Percentiles rank a stretch among this genome's conserved stretches.
Evolutionary conservation across 495 filamentous ascomycete genomes (phyloP).

Genomic region (Penicillium bovifimosum): DNA sequence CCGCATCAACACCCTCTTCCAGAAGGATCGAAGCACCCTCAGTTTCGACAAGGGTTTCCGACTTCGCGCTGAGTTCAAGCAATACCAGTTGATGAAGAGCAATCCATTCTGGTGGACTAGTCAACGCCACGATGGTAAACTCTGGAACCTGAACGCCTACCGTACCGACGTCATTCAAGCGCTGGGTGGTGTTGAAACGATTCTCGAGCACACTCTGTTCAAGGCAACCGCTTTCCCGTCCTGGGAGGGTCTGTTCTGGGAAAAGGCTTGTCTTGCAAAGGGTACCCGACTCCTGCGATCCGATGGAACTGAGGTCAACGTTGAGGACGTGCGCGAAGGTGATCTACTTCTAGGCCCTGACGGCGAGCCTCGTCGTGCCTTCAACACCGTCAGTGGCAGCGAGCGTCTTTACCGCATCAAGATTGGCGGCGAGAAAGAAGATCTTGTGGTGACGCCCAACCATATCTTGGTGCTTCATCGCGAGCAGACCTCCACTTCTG

Average conservation of each 20-base stretch:
- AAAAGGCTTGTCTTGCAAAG: slow-evolving; percentile 59
- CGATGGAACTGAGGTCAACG: slow-evolving; percentile 37
- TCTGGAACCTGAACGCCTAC: slow-evolving; percentile 99
- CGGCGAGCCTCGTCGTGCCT: slow-evolving; percentile 40
- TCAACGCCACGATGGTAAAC: slow-evolving; percentile 94
- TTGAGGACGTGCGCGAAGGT: slow-evolving; percentile 44
- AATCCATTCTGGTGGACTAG: slow-evolving; percentile 99
- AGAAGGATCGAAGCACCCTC: slow-evolving; percentile 95
- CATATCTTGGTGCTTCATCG: slow-evolving; percentile 43
- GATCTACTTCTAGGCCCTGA: slow-evolving; percentile 45
- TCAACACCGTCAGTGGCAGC: slow-evolving; percentile 43
- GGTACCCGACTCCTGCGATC: slow-evolving; percentile 36
- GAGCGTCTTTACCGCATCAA: slow-evolving; percentile 43
- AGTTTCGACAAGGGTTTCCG: slow-evolving; percentile 99
- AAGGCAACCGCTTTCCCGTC: slow-evolving; percentile 98
- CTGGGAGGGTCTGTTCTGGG: slow-evolving; percentile 99
- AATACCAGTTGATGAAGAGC: slow-evolving; percentile 98
- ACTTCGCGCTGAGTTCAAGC: slow-evolving; percentile 93
- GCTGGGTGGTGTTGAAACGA: slow-evolving; percentile 98
- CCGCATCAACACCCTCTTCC: slow-evolving; percentile 98
- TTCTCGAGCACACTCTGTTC: slow-evolving; percentile 96
- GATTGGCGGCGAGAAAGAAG: slow-evolving; percentile 32
- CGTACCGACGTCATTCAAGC: slow-evolving; percentile 98
- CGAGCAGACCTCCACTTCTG: slow-evolving; percentile 9
- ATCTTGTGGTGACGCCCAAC: slow-evolving; percentile 44